phyloP scores from a whole-genome alignment of 2,329 filamentous ascomycete species.

The Setomelanomma holmii region DNA sequence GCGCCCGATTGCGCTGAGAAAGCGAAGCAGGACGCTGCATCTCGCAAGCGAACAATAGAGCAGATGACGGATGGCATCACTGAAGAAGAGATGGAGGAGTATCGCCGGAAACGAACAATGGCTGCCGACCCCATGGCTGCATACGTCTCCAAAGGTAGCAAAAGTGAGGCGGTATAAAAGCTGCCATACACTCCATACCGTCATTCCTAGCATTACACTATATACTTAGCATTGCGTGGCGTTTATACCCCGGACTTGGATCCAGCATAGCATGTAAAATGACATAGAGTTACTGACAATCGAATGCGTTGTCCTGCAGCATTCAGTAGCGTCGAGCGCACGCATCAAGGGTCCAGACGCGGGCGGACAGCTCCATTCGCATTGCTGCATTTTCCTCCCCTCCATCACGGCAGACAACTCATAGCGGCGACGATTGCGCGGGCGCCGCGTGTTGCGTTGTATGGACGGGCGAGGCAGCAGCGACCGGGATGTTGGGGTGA shows the following conservation, averaged over 20 bases:
- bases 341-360: slow-evolving; percentile 22
- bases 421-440: slow-evolving; percentile 31
- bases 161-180: slow-evolving; percentile 66
- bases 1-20: slow-evolving; percentile 52
- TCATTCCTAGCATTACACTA: slow-evolving; percentile 19
- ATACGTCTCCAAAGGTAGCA: slow-evolving; percentile 69
- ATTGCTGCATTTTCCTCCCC: slow-evolving; percentile 19
- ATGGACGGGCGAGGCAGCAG: slow-evolving; percentile 25
- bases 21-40: slow-evolving; percentile 48
- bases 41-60: slow-evolving; percentile 76
- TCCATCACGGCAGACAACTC: slow-evolving; percentile 34
- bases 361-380: slow-evolving; percentile 21
- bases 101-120: slow-evolving; percentile 75
- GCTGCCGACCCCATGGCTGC: slow-evolving; percentile 88
- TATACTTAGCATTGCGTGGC: slow-evolving; percentile 45
- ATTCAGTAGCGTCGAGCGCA: slow-evolving; percentile 28
- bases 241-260: slow-evolving; percentile 31
- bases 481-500: slow-evolving; percentile 10
- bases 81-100: slow-evolving; percentile 86
- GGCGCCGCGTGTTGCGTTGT: slow-evolving; percentile 47
- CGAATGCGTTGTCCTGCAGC: slow-evolving; percentile 43
- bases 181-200: slow-evolving; percentile 5
- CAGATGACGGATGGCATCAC: slow-evolving; percentile 80
- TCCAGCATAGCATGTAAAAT: slow-evolving; percentile 36
- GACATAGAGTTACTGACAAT: slow-evolving; percentile 43